phyloP scores from a whole-genome alignment of 768 basidiomycete genomes.

The Termitomyces sp. region DNA sequence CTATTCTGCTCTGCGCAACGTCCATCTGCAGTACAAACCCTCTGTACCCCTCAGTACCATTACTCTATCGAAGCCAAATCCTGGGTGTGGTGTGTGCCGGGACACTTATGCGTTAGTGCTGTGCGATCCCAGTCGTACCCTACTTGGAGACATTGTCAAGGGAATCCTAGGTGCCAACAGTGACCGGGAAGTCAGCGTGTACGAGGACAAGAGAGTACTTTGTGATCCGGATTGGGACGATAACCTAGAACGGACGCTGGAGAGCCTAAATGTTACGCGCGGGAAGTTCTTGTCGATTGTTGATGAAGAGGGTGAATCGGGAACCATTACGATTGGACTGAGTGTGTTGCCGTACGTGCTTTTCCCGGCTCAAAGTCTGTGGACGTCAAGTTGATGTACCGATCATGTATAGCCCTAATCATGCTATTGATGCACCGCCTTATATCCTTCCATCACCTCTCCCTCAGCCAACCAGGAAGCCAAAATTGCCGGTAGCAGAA shows the following conservation, averaged over 20 bases:
- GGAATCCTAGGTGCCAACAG: conserved; percentile 56
- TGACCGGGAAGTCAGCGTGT: conserved; percentile 66
- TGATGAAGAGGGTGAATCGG: conserved; percentile 80
- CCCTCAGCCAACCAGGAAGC: conserved; percentile 46
- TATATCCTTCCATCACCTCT: conserved; percentile 64
- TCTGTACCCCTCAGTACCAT: conserved; percentile 72
- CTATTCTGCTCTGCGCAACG: conserved; percentile 59
- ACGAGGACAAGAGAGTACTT: conserved; percentile 81
- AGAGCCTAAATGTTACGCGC: conserved; percentile 69
- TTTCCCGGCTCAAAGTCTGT: background rate
- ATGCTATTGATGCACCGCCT: conserved; percentile 43
- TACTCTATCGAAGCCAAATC: conserved; percentile 63
- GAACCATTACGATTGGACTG: conserved; percentile 67
- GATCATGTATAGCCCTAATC: conserved; percentile 42
- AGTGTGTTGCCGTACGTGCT: conserved; percentile 66
- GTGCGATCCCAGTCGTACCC: conserved; percentile 68
- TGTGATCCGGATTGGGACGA: conserved; percentile 95
- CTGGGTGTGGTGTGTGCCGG: conserved; percentile 77
- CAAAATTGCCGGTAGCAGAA: conserved; percentile 32
- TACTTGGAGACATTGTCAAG: conserved; percentile 67
- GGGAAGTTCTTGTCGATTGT: conserved; percentile 88
- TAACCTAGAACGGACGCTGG: conserved; percentile 75
- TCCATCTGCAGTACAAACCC: conserved; percentile 77
- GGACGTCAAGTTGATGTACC: conserved; percentile 2
- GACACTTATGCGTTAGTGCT: conserved; percentile 74